Conservation (phyloP, 371 early-diverging fungal species). For the Dichotomocladium elegans region DNA sequence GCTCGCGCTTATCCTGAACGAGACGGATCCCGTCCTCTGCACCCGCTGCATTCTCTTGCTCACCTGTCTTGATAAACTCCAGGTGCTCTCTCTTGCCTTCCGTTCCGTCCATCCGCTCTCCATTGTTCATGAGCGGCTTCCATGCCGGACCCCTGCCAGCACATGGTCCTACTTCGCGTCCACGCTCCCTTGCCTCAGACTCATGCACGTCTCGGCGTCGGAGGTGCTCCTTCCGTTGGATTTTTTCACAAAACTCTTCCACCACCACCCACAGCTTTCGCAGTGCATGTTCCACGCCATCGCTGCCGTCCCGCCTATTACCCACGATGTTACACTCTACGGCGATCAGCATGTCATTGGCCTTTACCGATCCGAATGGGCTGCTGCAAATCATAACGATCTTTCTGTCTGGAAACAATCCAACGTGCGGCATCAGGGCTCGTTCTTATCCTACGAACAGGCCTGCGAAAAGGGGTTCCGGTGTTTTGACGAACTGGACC, state of each 20-base stretch:
- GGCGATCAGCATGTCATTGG: neutral
- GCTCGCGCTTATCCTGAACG: slow-evolving; percentile 36
- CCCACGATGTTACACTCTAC: neutral
- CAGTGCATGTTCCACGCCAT: slow-evolving; percentile 40
- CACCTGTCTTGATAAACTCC: slow-evolving; percentile 10
- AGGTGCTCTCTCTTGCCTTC: slow-evolving; percentile 36
- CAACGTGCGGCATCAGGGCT: neutral
- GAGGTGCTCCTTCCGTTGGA: slow-evolving; percentile 16
- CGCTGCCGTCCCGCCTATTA: slow-evolving; percentile 3
- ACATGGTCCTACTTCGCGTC: slow-evolving; percentile 29
- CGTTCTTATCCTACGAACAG: slow-evolving; percentile 19
- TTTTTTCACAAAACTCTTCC: slow-evolving; percentile 25
- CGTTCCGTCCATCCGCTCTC: slow-evolving; percentile 20
- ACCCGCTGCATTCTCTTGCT: slow-evolving; percentile 16
- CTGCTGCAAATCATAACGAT: slow-evolving; percentile 2
- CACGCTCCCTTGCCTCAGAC: slow-evolving; percentile 12
- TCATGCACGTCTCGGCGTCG: slow-evolving; percentile 32
- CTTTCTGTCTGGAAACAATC: slow-evolving; percentile 10
- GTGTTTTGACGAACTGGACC: slow-evolving; percentile 29
- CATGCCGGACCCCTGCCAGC: slow-evolving; percentile 28
- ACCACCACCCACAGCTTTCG: neutral
- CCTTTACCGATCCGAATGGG: slow-evolving; percentile 2
- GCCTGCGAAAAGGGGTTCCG: slow-evolving; percentile 20
- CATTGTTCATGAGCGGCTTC: slow-evolving; percentile 19
- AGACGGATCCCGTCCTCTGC: slow-evolving; percentile 18